Conservation (phyloP, 495 filamentous ascomycete genomes). For the Trichocladium uniseriatum region DNA sequence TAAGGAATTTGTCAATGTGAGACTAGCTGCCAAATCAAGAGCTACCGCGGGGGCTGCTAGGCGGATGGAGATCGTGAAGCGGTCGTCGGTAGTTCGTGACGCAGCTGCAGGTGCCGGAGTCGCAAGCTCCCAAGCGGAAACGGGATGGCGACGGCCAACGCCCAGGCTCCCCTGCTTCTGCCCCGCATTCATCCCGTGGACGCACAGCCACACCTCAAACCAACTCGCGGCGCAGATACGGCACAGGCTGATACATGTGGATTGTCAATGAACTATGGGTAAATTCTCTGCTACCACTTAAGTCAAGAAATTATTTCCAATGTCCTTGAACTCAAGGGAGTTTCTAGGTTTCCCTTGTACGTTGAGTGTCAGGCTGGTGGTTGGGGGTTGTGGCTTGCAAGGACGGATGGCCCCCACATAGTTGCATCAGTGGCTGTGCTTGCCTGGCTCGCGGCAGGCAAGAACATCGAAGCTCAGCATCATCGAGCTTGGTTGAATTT, state of each 20-base stretch:
- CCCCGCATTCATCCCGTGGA: constrained; percentile 15
- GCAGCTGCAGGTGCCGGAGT: constrained; percentile 14
- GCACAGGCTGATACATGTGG: background rate
- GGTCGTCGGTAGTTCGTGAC: constrained; percentile 8
- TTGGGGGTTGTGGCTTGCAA: too few relatives aligned
- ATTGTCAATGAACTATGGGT: background rate
- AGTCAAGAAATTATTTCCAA: too few relatives aligned
- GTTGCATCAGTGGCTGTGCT: constrained; percentile 10
- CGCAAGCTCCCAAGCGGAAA: constrained; percentile 17
- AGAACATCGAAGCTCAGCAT: background rate
- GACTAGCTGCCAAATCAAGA: constrained; percentile 15
- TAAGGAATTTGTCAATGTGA: constrained; percentile 1
- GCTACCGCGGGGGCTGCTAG: constrained; percentile 1
- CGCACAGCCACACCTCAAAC: constrained; percentile 19
- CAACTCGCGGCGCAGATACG: constrained; percentile 5
- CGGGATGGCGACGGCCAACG: constrained; percentile 9
- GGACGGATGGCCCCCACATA: too few relatives aligned
- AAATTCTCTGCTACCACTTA: too few relatives aligned
- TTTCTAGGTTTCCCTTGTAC: too few relatives aligned
- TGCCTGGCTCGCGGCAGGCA: background rate
- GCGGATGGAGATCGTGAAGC: constrained; percentile 7
- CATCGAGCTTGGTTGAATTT: background rate
- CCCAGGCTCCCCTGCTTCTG: constrained; percentile 4
- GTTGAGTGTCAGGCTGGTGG: too few relatives aligned
- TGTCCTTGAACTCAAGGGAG: too few relatives aligned